Conservation (phyloP, 192 early-diverging fungal species). For the Coemansia sp. region DNA sequence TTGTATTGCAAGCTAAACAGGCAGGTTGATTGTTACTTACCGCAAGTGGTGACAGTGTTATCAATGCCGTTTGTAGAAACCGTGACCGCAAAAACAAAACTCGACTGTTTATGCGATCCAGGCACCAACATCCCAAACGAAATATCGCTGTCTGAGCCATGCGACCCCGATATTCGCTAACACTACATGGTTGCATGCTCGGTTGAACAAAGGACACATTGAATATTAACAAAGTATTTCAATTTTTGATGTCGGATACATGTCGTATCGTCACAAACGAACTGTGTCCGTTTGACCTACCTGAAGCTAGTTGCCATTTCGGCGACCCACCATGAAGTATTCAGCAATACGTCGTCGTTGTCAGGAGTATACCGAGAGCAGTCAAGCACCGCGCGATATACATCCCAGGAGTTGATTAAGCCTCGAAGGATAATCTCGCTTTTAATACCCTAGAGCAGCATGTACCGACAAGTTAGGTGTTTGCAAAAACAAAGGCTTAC, state of each 20-base stretch:
- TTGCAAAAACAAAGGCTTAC: background rate
- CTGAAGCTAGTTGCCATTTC: constrained; percentile 39
- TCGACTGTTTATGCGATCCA: constrained; percentile 34
- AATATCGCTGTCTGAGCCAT: constrained; percentile 45
- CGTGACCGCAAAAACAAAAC: constrained; percentile 44
- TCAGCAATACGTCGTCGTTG: constrained; percentile 48
- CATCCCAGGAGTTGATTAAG: constrained; percentile 40
- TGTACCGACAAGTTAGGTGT: background rate
- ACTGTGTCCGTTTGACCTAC: background rate
- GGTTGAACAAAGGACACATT: background rate
- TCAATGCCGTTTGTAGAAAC: constrained; percentile 43
- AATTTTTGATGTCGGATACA: background rate
- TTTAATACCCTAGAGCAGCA: constrained; percentile 10
- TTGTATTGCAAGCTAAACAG: background rate
- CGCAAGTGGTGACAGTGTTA: constrained; percentile 37
- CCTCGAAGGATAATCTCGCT: constrained; percentile 45
- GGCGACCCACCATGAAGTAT: constrained; percentile 40
- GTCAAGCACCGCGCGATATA: constrained; percentile 46
- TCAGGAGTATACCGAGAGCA: constrained; percentile 47
- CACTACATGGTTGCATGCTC: constrained; percentile 1
- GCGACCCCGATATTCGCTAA: constrained; percentile 32
- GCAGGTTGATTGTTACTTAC: constrained; percentile 16
- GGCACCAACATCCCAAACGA: constrained; percentile 45
- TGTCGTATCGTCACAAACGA: background rate
- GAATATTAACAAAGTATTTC: background rate